phyloP scores from a whole-genome alignment of 805 yeast genomes.

The Candida manassasensis region DNA sequence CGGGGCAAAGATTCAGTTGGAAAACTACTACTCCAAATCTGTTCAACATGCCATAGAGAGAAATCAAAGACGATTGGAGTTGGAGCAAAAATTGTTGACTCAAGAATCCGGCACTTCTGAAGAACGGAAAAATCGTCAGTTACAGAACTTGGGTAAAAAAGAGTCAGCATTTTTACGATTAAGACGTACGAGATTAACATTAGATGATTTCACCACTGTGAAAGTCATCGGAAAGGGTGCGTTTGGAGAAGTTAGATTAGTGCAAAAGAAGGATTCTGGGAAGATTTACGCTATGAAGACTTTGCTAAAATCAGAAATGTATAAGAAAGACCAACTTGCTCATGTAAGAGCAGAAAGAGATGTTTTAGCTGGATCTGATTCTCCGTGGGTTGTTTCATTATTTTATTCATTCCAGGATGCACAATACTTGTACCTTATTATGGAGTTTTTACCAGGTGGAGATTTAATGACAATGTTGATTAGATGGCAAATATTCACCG shows the following conservation, averaged over 20 bases:
- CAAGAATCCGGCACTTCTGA: conserved; percentile 68
- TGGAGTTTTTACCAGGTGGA: conserved; percentile 82
- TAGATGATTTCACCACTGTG: conserved; percentile 84
- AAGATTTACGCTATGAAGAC: conserved; percentile 95
- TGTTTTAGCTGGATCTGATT: conserved; percentile 84
- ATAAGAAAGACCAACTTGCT: conserved; percentile 88
- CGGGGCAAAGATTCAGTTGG: conserved; percentile 74
- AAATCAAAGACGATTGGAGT: conserved; percentile 83
- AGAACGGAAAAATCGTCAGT: conserved; percentile 79
- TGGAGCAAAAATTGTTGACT: conserved; percentile 65
- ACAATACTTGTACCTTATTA: conserved; percentile 67
- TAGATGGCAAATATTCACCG: conserved; percentile 90
- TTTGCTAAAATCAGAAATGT: conserved; percentile 84
- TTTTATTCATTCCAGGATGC: conserved; percentile 80
- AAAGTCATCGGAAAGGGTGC: conserved; percentile 97
- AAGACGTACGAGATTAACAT: conserved; percentile 74
- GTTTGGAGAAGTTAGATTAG: conserved; percentile 93
- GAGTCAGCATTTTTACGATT: conserved; percentile 83
- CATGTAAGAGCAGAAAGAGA: conserved; percentile 96
- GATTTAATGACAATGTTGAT: conserved; percentile 93
- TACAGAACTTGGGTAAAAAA: conserved; percentile 77
- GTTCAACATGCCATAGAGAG: conserved; percentile 93
- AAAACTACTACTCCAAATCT: conserved; percentile 79
- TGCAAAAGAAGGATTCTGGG: conserved; percentile 89
- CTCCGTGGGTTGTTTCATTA: conserved; percentile 84